Evolutionary conservation across 495 filamentous ascomycete species (phyloP).

Genomic region (Neurospora tetrasperma): DNA sequence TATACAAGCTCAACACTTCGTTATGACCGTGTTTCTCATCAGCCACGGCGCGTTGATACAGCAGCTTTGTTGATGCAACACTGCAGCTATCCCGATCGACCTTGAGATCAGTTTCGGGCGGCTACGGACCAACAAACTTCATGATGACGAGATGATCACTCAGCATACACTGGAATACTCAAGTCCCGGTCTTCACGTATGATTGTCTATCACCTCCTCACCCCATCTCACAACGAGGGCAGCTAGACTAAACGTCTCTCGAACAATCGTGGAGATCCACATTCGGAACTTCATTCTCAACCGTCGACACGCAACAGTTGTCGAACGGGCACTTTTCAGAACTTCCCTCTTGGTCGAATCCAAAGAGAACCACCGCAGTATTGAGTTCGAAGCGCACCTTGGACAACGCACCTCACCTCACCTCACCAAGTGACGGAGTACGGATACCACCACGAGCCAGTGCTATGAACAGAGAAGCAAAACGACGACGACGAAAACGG

Average conservation of each 20-base stretch:
- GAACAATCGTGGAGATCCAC: not conserved
- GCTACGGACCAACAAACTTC: not conserved
- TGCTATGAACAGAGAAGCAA: not conserved
- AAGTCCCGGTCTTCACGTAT: too few relatives aligned
- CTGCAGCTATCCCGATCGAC: not conserved
- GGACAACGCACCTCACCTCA: not conserved
- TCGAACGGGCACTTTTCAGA: not conserved
- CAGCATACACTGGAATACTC: not conserved
- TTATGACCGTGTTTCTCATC: not conserved
- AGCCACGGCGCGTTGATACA: not conserved
- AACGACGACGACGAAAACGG: not conserved
- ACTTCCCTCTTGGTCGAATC: not conserved
- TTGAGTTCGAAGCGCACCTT: not conserved
- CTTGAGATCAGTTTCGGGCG: not conserved
- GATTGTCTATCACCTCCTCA: not conserved
- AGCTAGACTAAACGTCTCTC: not conserved
- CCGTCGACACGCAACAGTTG: too few relatives aligned
- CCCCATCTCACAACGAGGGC: not conserved
- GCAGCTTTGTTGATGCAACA: not conserved
- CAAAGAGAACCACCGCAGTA: not conserved
- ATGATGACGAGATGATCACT: not conserved
- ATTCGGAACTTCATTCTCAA: not conserved
- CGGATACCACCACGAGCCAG: not conserved
- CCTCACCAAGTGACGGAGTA: not conserved
- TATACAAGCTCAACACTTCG: not conserved